These are phyloP conservation scores for Tricholomella constricta DNA, from an alignment of 768 basidiomycete genomes.

Conservation along the genomic window DNA sequence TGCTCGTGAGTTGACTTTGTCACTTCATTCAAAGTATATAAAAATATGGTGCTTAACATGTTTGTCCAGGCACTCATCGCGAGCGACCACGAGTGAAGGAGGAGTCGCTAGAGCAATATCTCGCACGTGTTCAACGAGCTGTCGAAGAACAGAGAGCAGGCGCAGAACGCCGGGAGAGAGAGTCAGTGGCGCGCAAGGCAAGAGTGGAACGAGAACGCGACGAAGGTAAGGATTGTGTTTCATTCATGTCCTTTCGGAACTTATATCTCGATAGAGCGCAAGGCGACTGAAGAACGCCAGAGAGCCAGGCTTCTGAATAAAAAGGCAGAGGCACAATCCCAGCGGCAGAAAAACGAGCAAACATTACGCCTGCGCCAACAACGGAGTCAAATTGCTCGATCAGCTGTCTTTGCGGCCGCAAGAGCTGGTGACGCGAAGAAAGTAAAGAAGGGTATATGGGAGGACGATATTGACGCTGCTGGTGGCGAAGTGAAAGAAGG, in stretches of 20 bases:
- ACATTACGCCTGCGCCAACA: conserved; percentile 47
- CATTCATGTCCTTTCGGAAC: background rate
- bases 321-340: conserved; percentile 53
- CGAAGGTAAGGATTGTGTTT: conserved; percentile 29
- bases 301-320: conserved; percentile 55
- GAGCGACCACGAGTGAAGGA: conserved; percentile 24
- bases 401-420: conserved; percentile 66
- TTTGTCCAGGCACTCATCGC: conserved; percentile 12
- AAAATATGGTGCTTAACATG: background rate
- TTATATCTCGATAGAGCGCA: conserved; percentile 41
- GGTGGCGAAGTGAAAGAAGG: conserved; percentile 69
- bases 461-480: conserved; percentile 67
- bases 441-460: conserved; percentile 70
- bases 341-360: conserved; percentile 52
- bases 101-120: conserved; percentile 56
- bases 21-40: background rate
- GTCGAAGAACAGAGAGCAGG: conserved; percentile 59
- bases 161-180: conserved; percentile 50
- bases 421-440: conserved; percentile 49
- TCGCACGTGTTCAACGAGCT: conserved; percentile 48
- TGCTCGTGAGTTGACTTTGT: conserved; percentile 7
- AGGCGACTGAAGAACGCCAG: conserved; percentile 58
- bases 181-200: conserved; percentile 51
- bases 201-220: conserved; percentile 47
- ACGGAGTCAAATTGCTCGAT: conserved; percentile 57